Evolutionary conservation across 2,329 filamentous ascomycete genomes (phyloP).

Genomic region (Diaporthe capsici): DNA sequence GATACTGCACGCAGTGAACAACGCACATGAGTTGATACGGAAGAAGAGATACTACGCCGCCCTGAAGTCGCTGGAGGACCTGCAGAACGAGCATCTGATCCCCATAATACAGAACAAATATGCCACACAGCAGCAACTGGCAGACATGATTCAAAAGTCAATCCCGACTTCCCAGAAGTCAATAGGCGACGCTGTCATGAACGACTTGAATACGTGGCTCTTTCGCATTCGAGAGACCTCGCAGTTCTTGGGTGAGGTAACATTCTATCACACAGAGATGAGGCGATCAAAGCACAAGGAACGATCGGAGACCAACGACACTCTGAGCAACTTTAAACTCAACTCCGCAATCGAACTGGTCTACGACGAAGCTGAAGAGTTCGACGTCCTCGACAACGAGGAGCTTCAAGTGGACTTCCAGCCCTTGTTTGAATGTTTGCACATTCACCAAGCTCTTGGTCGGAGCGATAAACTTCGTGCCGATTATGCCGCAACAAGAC

Average conservation of each 20-base stretch:
- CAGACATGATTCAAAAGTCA: slow-evolving; percentile 95
- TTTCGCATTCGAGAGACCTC: slow-evolving; percentile 96
- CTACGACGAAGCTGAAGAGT: slow-evolving; percentile 95
- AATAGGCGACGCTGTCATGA: slow-evolving; percentile 97
- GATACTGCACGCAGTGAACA: slow-evolving; percentile 91
- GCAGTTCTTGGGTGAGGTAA: slow-evolving; percentile 94
- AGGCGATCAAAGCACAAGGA: slow-evolving; percentile 87
- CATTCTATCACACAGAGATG: slow-evolving; percentile 95
- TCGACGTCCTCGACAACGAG: slow-evolving; percentile 95
- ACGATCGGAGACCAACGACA: slow-evolving; percentile 81
- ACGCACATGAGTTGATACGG: slow-evolving; percentile 90
- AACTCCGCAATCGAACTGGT: slow-evolving; percentile 97
- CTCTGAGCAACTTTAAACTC: slow-evolving; percentile 86
- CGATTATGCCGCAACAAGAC: slow-evolving; percentile 92
- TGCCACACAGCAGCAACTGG: slow-evolving; percentile 93
- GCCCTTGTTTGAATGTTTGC: slow-evolving; percentile 92
- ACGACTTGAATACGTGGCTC: slow-evolving; percentile 95
- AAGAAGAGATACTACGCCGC: slow-evolving; percentile 98
- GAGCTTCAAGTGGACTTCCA: slow-evolving; percentile 95
- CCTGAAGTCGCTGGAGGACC: slow-evolving; percentile 91
- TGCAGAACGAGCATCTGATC: slow-evolving; percentile 93
- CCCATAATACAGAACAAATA: slow-evolving; percentile 83
- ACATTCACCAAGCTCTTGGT: slow-evolving; percentile 95
- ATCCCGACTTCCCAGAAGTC: slow-evolving; percentile 92
- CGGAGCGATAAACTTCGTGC: slow-evolving; percentile 91